Conservation (phyloP, 129 eudicot species). For the Logfia minima region DNA sequence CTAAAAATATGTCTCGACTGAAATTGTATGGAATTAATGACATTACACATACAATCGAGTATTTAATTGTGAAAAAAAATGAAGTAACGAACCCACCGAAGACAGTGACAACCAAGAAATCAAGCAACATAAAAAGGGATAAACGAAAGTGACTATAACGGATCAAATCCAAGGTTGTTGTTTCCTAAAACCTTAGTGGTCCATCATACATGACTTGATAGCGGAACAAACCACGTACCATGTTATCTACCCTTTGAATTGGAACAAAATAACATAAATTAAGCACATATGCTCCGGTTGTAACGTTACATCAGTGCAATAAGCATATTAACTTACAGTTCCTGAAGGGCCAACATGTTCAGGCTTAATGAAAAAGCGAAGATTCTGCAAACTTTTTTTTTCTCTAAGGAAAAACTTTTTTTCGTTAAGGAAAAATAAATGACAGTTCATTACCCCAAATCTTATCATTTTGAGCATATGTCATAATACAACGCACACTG, state of each 20-base stretch:
- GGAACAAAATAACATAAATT: constrained; percentile 19
- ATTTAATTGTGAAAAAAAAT: not conserved
- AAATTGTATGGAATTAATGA: not conserved
- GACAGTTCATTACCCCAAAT: not conserved
- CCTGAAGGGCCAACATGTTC: constrained; percentile 26
- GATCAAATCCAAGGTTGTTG: constrained; percentile 24
- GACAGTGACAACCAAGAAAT: constrained; percentile 1
- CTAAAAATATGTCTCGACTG: not conserved
- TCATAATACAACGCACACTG: too few species aligned
- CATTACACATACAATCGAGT: too few species aligned
- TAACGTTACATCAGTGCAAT: constrained; percentile 23
- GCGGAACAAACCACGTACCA: constrained; percentile 20
- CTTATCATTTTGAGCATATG: not conserved
- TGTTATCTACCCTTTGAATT: constrained; percentile 15
- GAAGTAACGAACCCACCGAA: not conserved
- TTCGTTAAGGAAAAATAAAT: not conserved
- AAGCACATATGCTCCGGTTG: constrained; percentile 35
- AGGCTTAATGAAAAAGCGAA: constrained; percentile 14
- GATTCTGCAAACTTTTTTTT: not conserved
- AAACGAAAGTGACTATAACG: not conserved
- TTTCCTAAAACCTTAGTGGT: constrained; percentile 26
- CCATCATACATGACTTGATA: constrained; percentile 26
- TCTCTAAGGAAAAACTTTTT: not conserved
- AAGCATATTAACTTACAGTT: constrained; percentile 4
- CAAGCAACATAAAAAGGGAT: not conserved